Evolutionary conservation across 2,329 filamentous ascomycete species (phyloP).

Genomic region (Cordyceps militaris): DNA sequence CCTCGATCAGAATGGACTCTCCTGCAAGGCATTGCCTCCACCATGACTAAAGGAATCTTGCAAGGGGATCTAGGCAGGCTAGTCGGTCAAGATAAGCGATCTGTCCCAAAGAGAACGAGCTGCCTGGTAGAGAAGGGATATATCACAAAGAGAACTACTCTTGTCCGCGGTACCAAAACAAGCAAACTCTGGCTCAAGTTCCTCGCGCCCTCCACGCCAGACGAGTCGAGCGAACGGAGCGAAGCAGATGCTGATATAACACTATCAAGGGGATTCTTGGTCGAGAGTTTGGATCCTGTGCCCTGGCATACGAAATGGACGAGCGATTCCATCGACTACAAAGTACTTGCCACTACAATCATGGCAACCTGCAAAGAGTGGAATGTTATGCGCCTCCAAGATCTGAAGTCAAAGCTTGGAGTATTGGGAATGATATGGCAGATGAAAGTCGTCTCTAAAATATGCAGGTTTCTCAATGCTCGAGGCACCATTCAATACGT

Average conservation of each 20-base stretch:
- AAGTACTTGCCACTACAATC: slow-evolving; percentile 49
- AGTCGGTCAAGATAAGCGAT: slow-evolving; percentile 56
- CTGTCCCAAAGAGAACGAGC: slow-evolving; percentile 55
- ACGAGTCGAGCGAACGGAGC: slow-evolving; percentile 23
- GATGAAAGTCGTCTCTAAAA: slow-evolving; percentile 53
- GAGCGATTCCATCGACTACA: slow-evolving; percentile 51
- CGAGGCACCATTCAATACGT: slow-evolving; percentile 51
- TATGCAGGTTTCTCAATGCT: slow-evolving; percentile 50
- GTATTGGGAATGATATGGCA: slow-evolving; percentile 48
- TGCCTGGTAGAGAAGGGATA: slow-evolving; percentile 54
- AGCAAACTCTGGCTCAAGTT: slow-evolving; percentile 55
- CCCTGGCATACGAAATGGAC: slow-evolving; percentile 52
- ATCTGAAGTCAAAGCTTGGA: slow-evolving; percentile 52
- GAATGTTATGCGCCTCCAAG: slow-evolving; percentile 50
- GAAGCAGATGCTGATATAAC: slow-evolving; percentile 29
- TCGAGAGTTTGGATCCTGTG: slow-evolving; percentile 44
- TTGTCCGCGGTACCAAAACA: slow-evolving; percentile 52
- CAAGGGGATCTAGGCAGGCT: slow-evolving; percentile 53
- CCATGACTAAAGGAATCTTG: slow-evolving; percentile 47
- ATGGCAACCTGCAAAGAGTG: slow-evolving; percentile 52
- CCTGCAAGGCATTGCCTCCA: slow-evolving; percentile 50
- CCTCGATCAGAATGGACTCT: slow-evolving; percentile 53
- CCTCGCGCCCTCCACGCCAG: slow-evolving; percentile 42
- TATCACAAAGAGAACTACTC: slow-evolving; percentile 52
- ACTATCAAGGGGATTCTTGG: slow-evolving; percentile 32